These are phyloP conservation scores for Achaetomium macrosporum DNA, from an alignment of 2,329 filamentous ascomycete species.

Conservation along the genomic window DNA sequence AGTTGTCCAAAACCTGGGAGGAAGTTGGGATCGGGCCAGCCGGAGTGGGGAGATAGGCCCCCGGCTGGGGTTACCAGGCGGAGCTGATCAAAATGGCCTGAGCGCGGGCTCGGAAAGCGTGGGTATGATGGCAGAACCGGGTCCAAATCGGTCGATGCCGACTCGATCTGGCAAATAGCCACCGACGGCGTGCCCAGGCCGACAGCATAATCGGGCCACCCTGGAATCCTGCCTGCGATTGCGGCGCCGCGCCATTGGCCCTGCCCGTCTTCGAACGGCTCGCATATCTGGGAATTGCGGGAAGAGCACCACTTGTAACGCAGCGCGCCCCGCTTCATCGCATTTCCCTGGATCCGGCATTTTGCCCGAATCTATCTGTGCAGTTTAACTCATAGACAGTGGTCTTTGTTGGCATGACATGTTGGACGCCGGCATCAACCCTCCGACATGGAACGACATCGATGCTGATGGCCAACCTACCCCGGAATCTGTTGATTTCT, in stretches of 20 bases:
- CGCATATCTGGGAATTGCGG: slow-evolving; percentile 3
- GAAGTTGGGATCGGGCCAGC: neutral
- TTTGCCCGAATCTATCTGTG: neutral
- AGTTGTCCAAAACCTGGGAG: neutral
- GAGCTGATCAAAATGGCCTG: slow-evolving; percentile 30
- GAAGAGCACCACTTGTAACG: neutral
- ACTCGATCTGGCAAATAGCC: slow-evolving; percentile 21
- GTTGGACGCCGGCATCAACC: too few species aligned
- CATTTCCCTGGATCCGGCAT: neutral
- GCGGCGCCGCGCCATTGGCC: slow-evolving; percentile 12
- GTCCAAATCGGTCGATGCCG: slow-evolving; percentile 30
- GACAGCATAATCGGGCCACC: slow-evolving; percentile 22
- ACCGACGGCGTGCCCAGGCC: slow-evolving; percentile 12
- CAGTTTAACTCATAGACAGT: too few species aligned
- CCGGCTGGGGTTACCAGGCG: slow-evolving; percentile 19
- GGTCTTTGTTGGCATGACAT: too few species aligned
- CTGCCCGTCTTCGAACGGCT: neutral
- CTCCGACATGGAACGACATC: too few species aligned
- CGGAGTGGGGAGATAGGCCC: slow-evolving; percentile 15
- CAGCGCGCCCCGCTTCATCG: slow-evolving; percentile 1
- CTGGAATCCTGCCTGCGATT: slow-evolving; percentile 22
- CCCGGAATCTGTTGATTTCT: too few species aligned
- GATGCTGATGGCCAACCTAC: too few species aligned
- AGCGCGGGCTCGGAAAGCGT: slow-evolving; percentile 23
- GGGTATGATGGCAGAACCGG: slow-evolving; percentile 23